Base-by-base conservation (phyloP, 2,329 filamentous ascomycete genomes). In the Ophiognomonia clavigignenti-juglandacearum region DNA sequence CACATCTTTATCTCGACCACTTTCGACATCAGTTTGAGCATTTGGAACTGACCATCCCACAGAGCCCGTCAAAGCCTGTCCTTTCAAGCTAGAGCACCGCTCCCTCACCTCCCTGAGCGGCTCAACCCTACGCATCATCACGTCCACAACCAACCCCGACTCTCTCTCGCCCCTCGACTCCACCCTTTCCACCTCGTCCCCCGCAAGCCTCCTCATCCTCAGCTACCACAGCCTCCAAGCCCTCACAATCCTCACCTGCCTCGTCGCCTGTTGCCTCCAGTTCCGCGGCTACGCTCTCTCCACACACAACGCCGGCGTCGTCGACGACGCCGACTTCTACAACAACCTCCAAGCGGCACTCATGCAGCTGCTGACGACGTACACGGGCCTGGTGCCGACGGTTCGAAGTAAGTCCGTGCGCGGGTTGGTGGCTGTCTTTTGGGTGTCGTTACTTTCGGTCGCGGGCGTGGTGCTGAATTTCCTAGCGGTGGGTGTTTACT, bases 351-450 rank as follows among this genome's bases (percentile, higher is more conserved):
- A 45, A 29, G 23, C 36, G 13, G 35, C 34, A 2, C 36, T 39
- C 36, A 45, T 45, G 43, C 43, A 45, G 36, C 43, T 45, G 27
- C 36, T 45, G 36, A 45, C 43, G 10, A 45, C 43, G 10, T 45
- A 45, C 36, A 45, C 43, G 5, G 36, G 43, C 19, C 43, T 45
- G 9, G 36, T 35, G 4, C 26, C 36, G 20, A 29, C 43, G 6
- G 19, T 40, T 11, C 27, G 42, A 29, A 38, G 24, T 34, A 29
- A 23, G 13, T 29, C 42, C 16, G 29, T 38, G n/a, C n/a, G 11
- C 11, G 31, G 22, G 3, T 23, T 24, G 3, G 13, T 38, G 9
- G 39, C 43, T 11, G 19, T 27, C 3, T 20, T 45, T 20, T 45
- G 43, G 43, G 10, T 45, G 14, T 39, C 43, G 3, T 27, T 45